A percentile compares a stretch with the other conserved stretches of the same genome.
phyloP scores from a whole-genome alignment of 225 moss, liverwort and hornwort species.

The Neckera pumila region DNA sequence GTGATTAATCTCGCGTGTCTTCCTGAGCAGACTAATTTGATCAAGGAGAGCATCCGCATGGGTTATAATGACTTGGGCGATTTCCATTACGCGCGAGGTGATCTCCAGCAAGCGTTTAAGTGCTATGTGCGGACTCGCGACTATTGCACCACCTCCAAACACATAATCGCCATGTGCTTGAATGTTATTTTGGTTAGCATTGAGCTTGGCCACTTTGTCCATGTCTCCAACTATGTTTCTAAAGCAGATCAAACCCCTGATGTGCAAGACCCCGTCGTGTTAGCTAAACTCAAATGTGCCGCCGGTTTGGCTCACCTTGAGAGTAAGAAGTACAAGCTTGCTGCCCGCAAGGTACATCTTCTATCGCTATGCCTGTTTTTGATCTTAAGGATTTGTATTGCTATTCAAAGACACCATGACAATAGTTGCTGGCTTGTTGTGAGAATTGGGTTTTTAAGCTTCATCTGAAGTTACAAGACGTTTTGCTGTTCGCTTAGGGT shows the following conservation, averaged over 20 bases:
- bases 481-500: constrained; percentile 3
- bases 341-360: constrained; percentile 78
- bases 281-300: constrained; percentile 90
- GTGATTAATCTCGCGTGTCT: not conserved
- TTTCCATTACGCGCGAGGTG: constrained; percentile 89
- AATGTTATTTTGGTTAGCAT: constrained; percentile 98
- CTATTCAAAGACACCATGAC: not conserved
- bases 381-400: not conserved
- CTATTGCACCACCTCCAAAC: constrained; percentile 95
- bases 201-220: constrained; percentile 96
- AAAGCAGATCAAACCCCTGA: constrained; percentile 98
- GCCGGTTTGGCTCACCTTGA: constrained; percentile 96
- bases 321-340: constrained; percentile 95
- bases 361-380: not conserved
- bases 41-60: constrained; percentile 99
- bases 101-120: constrained; percentile 96
- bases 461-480: not conserved
- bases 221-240: constrained; percentile 92
- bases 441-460: not conserved
- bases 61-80: constrained; percentile 97
- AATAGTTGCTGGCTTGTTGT: not conserved
- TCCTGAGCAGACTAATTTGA: constrained; percentile 69
- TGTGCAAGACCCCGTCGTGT: constrained; percentile 83
- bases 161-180: constrained; percentile 95
- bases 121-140: constrained; percentile 94